phyloP scores from a whole-genome alignment of 352 stramenopile species.

The Pythium rhizo-oryzae region DNA sequence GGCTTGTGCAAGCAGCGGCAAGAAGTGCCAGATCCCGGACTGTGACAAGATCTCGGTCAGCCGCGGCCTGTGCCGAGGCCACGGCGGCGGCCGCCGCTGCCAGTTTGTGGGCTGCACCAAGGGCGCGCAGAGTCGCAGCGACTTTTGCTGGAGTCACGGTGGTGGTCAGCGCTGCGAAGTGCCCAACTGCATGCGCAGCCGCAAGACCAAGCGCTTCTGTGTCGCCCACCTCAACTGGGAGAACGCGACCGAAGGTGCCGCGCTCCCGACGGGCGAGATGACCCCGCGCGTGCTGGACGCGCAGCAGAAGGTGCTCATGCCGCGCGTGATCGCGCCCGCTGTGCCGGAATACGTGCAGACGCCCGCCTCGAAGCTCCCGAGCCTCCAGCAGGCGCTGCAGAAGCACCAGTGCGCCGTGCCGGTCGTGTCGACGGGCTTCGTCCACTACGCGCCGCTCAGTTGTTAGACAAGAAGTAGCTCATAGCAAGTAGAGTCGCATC shows the following conservation, averaged over 20 bases:
- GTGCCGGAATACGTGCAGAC: not conserved
- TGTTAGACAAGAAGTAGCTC: not conserved
- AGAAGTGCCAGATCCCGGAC: conserved; percentile 55
- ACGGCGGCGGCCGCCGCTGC: conserved; percentile 67
- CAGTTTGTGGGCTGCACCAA: conserved; percentile 51
- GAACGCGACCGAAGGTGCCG: not conserved
- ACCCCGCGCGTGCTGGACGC: not conserved
- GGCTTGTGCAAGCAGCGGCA: conserved; percentile 25
- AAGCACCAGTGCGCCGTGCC: conserved; percentile 7
- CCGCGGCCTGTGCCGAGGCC: conserved; percentile 55
- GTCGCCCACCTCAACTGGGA: conserved; percentile 51
- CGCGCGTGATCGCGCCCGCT: not conserved
- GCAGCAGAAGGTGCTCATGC: conserved; percentile 1
- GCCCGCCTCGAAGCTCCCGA: not conserved
- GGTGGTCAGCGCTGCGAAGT: conserved; percentile 67
- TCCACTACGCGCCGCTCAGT: not conserved
- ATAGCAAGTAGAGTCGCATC: too few species aligned
- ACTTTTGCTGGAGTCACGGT: conserved; percentile 68
- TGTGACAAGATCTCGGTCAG: conserved; percentile 68
- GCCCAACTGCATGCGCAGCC: conserved; percentile 55
- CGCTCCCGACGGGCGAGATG: conserved; percentile 1
- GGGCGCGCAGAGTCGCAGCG: conserved; percentile 56
- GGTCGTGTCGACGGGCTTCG: not conserved
- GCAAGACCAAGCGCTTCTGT: conserved; percentile 70
- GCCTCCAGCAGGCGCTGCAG: conserved; percentile 7